Percentiles rank a stretch among this genome's conserved stretches.
Conservation (phyloP, 495 filamentous ascomycete genomes). For the Neohortaea acidophila region DNA sequence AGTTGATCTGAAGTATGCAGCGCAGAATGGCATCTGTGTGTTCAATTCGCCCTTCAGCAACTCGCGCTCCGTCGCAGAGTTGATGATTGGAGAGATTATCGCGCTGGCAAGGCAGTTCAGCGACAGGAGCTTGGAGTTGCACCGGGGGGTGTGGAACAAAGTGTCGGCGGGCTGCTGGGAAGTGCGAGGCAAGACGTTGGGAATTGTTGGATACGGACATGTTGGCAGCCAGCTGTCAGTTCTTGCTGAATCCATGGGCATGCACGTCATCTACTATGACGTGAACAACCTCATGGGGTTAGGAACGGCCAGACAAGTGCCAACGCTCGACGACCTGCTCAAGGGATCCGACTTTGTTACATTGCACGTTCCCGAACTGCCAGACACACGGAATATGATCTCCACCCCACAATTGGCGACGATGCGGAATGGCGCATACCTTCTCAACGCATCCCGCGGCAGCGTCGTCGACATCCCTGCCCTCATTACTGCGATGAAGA, state of each 20-base stretch:
- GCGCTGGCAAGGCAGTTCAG: slow-evolving; percentile 77
- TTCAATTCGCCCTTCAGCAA: slow-evolving; percentile 99
- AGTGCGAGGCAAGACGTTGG: slow-evolving; percentile 91
- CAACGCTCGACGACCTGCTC: slow-evolving; percentile 62
- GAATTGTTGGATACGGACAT: slow-evolving; percentile 94
- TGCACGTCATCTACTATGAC: slow-evolving; percentile 94
- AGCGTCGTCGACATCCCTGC: slow-evolving; percentile 90
- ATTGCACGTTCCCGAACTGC: slow-evolving; percentile 81
- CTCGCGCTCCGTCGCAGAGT: slow-evolving; percentile 88
- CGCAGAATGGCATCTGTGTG: slow-evolving; percentile 81
- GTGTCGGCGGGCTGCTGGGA: slow-evolving; percentile 95
- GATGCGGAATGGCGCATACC: slow-evolving; percentile 85
- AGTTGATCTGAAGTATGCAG: slow-evolving; percentile 85
- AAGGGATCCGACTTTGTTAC: slow-evolving; percentile 74
- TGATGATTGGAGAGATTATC: slow-evolving; percentile 91
- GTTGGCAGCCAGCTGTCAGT: slow-evolving; percentile 96
- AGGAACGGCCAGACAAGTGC: slow-evolving; percentile 71
- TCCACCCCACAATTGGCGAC: slow-evolving; percentile 55
- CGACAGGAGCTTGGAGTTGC: slow-evolving; percentile 89
- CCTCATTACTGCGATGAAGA: slow-evolving; percentile 72
- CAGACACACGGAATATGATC: slow-evolving; percentile 87
- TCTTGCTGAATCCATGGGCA: slow-evolving; percentile 90
- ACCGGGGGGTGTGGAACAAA: slow-evolving; percentile 94
- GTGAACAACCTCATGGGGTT: slow-evolving; percentile 83
- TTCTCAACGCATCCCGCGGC: slow-evolving; percentile 92